Percentiles rank a stretch among this genome's conserved stretches.
These are phyloP conservation scores for Oryza meyeriana DNA, from an alignment of 176 grass and related monocot genomes.

Conservation along the genomic window DNA sequence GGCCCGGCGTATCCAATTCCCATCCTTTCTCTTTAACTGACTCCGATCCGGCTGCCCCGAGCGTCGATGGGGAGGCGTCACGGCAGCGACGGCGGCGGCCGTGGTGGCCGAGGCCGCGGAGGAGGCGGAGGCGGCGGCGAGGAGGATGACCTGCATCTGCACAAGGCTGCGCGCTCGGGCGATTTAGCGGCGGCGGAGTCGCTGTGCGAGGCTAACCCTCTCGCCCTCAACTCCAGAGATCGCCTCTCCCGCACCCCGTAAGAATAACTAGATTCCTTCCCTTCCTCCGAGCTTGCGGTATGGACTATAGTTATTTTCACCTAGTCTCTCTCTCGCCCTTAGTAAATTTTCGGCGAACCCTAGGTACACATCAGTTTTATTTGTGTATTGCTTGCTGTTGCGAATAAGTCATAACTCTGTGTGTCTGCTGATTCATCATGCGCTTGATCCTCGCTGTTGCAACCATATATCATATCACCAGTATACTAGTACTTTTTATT, in stretches of 20 bases:
- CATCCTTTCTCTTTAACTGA: not conserved
- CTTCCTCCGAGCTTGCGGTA: not conserved
- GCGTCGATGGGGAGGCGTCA: constrained; percentile 37
- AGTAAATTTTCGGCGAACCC: not conserved
- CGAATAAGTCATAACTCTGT: not conserved
- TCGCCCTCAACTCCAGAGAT: constrained; percentile 46
- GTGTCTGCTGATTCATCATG: not conserved
- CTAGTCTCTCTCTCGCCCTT: not conserved
- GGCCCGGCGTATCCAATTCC: too few species aligned
- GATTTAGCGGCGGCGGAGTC: constrained; percentile 36
- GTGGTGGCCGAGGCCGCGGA: constrained; percentile 17
- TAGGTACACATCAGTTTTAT: not conserved
- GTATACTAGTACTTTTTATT: not conserved
- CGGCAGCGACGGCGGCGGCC: constrained; percentile 6
- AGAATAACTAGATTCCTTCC: not conserved
- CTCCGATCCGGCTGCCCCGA: not conserved
- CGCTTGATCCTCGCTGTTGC: not conserved
- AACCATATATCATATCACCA: not conserved
- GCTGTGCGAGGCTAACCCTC: constrained; percentile 43
- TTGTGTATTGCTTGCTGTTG: not conserved
- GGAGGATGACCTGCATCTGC: constrained; percentile 34
- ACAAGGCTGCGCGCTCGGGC: constrained; percentile 42
- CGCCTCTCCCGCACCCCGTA: constrained; percentile 54
- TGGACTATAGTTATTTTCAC: not conserved
- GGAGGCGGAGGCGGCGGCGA: constrained; percentile 25